These are phyloP conservation scores for Pseudozyma hubeiensis DNA, from an alignment of 1,284 basidiomycete species.

Conservation along the genomic window DNA sequence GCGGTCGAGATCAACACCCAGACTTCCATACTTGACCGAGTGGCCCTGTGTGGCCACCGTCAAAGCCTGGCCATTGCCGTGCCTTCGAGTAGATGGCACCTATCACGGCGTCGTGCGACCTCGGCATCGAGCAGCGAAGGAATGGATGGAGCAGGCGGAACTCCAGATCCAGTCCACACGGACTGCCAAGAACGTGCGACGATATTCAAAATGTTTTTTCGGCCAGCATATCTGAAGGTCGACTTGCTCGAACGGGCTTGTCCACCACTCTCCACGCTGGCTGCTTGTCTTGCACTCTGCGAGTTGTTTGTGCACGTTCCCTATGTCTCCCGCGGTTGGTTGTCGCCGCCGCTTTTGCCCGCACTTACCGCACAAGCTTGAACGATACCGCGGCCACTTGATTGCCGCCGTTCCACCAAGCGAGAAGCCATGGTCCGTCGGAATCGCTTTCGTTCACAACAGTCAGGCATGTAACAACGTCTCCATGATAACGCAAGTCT, in stretches of 20 bases:
- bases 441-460: neutral
- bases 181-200: conserved; percentile 8
- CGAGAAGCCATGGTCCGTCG: conserved; percentile 13
- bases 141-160: neutral
- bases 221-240: neutral
- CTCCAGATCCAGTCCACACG: neutral
- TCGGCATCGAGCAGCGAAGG: neutral
- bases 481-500: too few relatives aligned
- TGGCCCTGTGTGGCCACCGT: neutral
- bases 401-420: conserved; percentile 22
- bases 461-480: neutral
- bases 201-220: neutral
- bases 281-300: neutral
- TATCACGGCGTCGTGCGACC: conserved; percentile 1
- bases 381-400: conserved; percentile 17
- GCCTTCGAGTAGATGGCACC: too few relatives aligned
- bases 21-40: neutral
- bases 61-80: neutral
- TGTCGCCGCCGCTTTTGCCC: conserved; percentile 15
- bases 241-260: too few relatives aligned
- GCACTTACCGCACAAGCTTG: conserved; percentile 14
- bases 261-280: neutral
- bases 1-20: conserved; percentile 10
- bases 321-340: conserved; percentile 9
- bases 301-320: conserved; percentile 25